Base-by-base conservation (phyloP, 768 basidiomycete species). In the Collybia nuda region DNA sequence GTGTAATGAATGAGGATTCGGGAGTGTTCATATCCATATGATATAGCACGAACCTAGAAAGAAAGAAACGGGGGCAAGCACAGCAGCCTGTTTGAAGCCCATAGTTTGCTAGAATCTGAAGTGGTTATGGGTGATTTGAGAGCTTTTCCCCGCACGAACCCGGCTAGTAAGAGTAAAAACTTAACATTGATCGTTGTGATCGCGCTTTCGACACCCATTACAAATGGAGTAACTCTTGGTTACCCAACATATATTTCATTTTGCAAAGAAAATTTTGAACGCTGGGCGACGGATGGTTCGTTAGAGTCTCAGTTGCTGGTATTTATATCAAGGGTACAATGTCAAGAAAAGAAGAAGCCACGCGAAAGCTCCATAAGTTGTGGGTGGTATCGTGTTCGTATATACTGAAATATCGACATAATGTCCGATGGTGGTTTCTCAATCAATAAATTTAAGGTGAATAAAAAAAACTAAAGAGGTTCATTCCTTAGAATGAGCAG, bases 81-180 rank as follows among this genome's bases (percentile, higher is more conserved):
- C 83, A n/a, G 90, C 87, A 37, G 90, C 93, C 65, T 92, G 86
- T 64, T 81, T 80, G 78, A 96, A 98, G 40, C 89, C 88, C 93
- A 96, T 95, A 28, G 50, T 59, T 47, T 40, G 48, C 47, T 26
- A 32, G 14, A 32, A 32, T 32, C 9, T 15, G 38, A 23, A 35
- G 44, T 41, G 39, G 46, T 24, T 19, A 47, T 48, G 54, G 48
- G 23, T 50, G 39, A 17, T 29, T 35, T 32, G 28, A 9, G 11
- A 24, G 40, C 28, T 40, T 8, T 46, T 47, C 40, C 45, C 46
- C 40, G 11, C 12, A 14, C 24, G 21, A 22, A 47, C 7, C 14
- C 35, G 24, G 18, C 45, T 44, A 19, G 26, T 19, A n/a, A 28
- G 22, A 8, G 22, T 28, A 23, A 4, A 5, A 2, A 29, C 36